Base-by-base conservation (phyloP, 768 basidiomycete species). In the Serendipita sp. region DNA sequence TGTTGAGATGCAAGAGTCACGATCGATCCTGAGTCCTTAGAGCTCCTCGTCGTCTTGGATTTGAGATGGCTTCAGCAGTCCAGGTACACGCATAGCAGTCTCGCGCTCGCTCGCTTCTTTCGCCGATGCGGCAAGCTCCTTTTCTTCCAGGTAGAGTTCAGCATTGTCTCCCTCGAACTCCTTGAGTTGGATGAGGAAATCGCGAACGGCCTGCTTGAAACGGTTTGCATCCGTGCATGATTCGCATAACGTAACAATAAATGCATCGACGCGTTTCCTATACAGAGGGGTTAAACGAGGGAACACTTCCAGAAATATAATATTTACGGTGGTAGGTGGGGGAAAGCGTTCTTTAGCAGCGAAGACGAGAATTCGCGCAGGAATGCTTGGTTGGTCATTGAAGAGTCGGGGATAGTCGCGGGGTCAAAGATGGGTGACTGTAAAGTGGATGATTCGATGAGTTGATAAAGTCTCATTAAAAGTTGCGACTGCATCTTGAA, bases 111-210 rank as follows among this genome's bases (percentile, higher is more conserved):
- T 87, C 68, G 87, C 83, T 0, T 83, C 84, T 75, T 88, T 87
- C 73, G 77, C 79, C 71, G 85, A 81, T 23, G 80, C 78, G 73
- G 95, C 95, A 2, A 82, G 81, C 73, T 97, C 94, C 75, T 92
- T 95, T 75, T 98, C 96, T 70, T 97, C 95, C 68, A 91, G 77
- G 76, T 80, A 97, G 43, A 97, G 78, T 68, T 97, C 96, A 6
- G 92, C 77, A 82, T 89, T 77, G 66, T 81, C 80, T 3, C 87
- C 89, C 3, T 91, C 92, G 77, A 96, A 98, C 75, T 98, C 96
- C 73, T 96, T 96, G 67, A 99, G 83, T 69, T 93, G 89, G 69
- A 99, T 91, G 64, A 99, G 83, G 86, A 98, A 99, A 75, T 98
- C 96, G 64, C 95, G 89, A 55, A 97, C 79, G 15, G 88, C 86